These are phyloP conservation scores for Dictyostelium capitatum DNA, from an alignment of 78 protist species.

Conservation along the genomic window DNA sequence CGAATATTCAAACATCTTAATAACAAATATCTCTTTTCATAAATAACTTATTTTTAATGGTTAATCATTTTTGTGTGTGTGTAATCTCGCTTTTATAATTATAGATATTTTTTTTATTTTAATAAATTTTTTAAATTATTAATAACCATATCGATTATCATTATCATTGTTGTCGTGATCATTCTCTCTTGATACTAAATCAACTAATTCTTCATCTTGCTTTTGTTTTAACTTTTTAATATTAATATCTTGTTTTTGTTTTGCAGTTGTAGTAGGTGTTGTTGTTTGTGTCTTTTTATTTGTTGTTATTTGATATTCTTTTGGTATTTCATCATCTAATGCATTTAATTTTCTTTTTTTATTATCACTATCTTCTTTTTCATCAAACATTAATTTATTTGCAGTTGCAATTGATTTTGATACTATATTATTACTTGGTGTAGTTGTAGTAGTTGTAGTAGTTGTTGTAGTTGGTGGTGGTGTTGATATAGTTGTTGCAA, in stretches of 20 bases:
- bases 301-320: not conserved
- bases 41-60: too few species aligned
- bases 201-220: conserved; percentile 47
- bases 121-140: not conserved
- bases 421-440: not conserved
- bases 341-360: not conserved
- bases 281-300: not conserved
- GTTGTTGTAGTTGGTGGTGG: not conserved
- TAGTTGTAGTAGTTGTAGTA: not conserved
- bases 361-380: not conserved
- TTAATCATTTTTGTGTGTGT: too few species aligned
- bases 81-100: too few species aligned
- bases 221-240: conserved; percentile 24
- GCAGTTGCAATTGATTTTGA: conserved; percentile 5
- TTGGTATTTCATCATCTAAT: conserved; percentile 31
- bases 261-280: not conserved
- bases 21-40: too few species aligned
- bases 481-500: not conserved
- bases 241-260: not conserved
- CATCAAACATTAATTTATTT: not conserved
- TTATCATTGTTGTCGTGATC: not conserved
- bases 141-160: conserved; percentile 48
- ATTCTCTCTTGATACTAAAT: conserved; percentile 35
- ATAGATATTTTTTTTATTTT: not conserved
- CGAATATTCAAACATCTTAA: too few species aligned